Percentiles rank a stretch among this genome's conserved stretches.
Conservation (phyloP, 345 rosid genomes). For the Lepidium aucheri region DNA sequence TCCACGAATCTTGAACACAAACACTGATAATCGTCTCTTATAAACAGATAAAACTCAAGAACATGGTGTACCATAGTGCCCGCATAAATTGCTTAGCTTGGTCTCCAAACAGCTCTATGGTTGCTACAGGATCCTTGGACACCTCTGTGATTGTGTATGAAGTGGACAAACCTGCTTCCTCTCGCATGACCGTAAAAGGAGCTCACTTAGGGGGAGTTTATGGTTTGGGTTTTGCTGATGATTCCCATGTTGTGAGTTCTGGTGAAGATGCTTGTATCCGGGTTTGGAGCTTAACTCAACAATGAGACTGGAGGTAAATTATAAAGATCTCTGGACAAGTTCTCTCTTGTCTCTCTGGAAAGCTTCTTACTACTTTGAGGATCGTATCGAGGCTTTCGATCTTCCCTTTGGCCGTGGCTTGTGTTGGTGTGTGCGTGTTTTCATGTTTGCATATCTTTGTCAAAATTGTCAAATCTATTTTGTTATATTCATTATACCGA, state of each 20-base stretch:
- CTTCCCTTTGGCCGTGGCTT: constrained; percentile 10
- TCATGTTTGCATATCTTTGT: constrained; percentile 3
- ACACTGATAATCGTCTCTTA: neutral
- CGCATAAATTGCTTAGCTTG: constrained; percentile 88
- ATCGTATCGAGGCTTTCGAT: neutral
- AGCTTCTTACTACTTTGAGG: constrained; percentile 1
- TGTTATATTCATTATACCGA: neutral
- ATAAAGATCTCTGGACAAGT: neutral
- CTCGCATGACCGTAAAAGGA: constrained; percentile 65
- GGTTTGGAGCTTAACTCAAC: constrained; percentile 47
- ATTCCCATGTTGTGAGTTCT: constrained; percentile 56
- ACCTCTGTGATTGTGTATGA: constrained; percentile 69
- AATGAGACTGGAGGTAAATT: constrained; percentile 19
- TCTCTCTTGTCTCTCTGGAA: neutral
- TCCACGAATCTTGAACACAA: neutral
- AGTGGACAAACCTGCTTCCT: constrained; percentile 65
- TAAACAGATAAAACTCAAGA: constrained; percentile 65
- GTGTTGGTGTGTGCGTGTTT: constrained; percentile 1
- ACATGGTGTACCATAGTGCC: constrained; percentile 79
- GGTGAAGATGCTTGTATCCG: constrained; percentile 94
- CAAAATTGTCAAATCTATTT: neutral
- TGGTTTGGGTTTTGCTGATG: constrained; percentile 70
- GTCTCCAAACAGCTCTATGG: constrained; percentile 70
- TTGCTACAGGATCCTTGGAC: constrained; percentile 87
- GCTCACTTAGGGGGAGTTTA: constrained; percentile 92